These are phyloP conservation scores for Cyclocybe aegerita DNA, from an alignment of 768 basidiomycete genomes.

Conservation along the genomic window DNA sequence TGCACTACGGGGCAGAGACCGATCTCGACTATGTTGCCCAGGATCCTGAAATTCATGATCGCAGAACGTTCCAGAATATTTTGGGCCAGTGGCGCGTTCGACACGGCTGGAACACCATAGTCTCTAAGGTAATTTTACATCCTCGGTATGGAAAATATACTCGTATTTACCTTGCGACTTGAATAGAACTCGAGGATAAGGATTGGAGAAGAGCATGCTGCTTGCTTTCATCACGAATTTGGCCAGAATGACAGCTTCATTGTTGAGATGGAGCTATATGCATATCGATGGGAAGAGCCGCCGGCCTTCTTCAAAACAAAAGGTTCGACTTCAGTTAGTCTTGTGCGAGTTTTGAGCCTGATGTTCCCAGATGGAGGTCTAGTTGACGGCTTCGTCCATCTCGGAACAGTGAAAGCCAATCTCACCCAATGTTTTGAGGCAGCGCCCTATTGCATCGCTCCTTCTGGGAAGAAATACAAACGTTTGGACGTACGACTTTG, in stretches of 20 bases:
- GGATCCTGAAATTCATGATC: conserved; percentile 12
- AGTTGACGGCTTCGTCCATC: conserved; percentile 12
- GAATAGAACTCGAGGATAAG: conserved; percentile 7
- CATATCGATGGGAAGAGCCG: conserved; percentile 12
- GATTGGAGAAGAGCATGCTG: conserved; percentile 1
- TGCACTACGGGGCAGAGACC: conserved; percentile 22
- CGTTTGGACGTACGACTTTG: conserved; percentile 1
- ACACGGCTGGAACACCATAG: conserved; percentile 19
- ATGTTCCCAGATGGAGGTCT: conserved; percentile 6
- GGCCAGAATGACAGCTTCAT: conserved; percentile 2
- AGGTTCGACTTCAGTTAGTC: conserved; percentile 2
- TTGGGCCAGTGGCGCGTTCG: conserved; percentile 8
- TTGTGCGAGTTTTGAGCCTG: not conserved
- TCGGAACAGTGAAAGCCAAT: conserved; percentile 13
- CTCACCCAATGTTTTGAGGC: conserved; percentile 8
- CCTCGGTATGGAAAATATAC: too few species aligned
- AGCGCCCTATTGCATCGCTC: not conserved
- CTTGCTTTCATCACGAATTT: conserved; percentile 9
- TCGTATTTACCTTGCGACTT: not conserved
- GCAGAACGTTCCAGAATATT: conserved; percentile 3
- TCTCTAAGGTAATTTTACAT: conserved; percentile 18
- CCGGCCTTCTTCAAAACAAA: conserved; percentile 12
- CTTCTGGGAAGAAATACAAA: conserved; percentile 6
- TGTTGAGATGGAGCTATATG: conserved; percentile 15
- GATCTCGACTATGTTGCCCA: conserved; percentile 1